Percentiles rank a stretch among this genome's conserved stretches.
These are phyloP conservation scores for Calamus simplicifolius DNA, from an alignment of 176 grass and related monocot genomes.

Conservation along the genomic window DNA sequence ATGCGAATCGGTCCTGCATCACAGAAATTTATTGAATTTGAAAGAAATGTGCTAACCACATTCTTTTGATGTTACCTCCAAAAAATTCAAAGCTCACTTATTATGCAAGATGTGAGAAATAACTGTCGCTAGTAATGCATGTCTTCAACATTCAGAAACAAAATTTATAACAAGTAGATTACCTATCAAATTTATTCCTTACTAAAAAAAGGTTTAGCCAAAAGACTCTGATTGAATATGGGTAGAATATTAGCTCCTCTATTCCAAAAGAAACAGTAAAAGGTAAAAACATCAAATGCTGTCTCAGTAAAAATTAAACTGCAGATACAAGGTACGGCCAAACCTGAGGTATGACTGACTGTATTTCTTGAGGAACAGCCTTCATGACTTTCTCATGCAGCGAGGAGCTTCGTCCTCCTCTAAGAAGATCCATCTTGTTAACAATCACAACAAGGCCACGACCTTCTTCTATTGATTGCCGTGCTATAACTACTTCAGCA, in stretches of 20 bases:
- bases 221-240: too few relatives aligned
- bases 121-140: too few relatives aligned
- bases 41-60: too few relatives aligned
- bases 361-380: slow-evolving; percentile 80
- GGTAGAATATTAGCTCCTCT: not conserved
- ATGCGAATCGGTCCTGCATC: too few relatives aligned
- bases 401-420: slow-evolving; percentile 27
- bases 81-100: too few relatives aligned
- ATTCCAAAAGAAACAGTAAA: not conserved
- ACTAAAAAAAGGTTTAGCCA: too few relatives aligned
- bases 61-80: too few relatives aligned
- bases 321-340: not conserved
- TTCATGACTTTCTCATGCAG: slow-evolving; percentile 64
- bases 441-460: slow-evolving; percentile 83
- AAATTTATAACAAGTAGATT: too few relatives aligned
- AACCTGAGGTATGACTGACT: slow-evolving; percentile 87
- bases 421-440: slow-evolving; percentile 98
- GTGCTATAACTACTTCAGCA: slow-evolving; percentile 81
- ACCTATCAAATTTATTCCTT: too few relatives aligned
- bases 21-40: too few relatives aligned
- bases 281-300: not conserved
- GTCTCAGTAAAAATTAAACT: not conserved
- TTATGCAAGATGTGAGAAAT: too few relatives aligned
- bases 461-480: slow-evolving; percentile 90
- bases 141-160: too few relatives aligned